These are phyloP conservation scores for Backusella sp. DNA, from an alignment of 192 early-diverging fungal species.

Conservation along the genomic window DNA sequence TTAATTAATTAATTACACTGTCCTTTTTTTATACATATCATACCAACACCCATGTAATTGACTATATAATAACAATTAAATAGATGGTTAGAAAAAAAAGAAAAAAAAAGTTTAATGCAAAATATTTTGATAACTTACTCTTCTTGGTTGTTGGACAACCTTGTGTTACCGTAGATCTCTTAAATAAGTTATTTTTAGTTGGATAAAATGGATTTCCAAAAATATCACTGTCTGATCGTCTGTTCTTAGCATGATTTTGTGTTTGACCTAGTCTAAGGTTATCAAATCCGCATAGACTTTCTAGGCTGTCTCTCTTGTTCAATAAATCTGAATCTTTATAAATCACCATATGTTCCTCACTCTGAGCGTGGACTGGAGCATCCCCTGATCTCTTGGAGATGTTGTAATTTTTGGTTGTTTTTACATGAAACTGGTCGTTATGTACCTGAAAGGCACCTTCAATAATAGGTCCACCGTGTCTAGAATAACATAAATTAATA, in stretches of 20 bases:
- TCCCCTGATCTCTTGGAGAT: constrained; percentile 50
- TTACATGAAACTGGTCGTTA: constrained; percentile 56
- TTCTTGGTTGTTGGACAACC: constrained; percentile 15
- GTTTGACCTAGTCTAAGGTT: neutral
- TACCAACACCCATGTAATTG: constrained; percentile 39
- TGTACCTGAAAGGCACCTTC: constrained; percentile 55
- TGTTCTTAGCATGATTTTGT: neutral
- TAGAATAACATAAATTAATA: constrained; percentile 12
- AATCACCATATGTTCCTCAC: constrained; percentile 13
- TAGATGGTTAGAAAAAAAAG: neutral
- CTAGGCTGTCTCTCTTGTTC: too few species aligned
- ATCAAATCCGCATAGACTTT: constrained; percentile 25
- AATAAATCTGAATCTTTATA: constrained; percentile 24
- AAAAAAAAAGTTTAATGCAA: neutral
- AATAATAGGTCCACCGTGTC: constrained; percentile 36
- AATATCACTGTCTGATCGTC: neutral
- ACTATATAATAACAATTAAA: constrained; percentile 15
- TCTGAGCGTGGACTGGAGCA: constrained; percentile 19
- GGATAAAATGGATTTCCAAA: neutral
- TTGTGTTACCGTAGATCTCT: neutral
- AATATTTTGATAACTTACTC: constrained; percentile 4
- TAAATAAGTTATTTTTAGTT: neutral
- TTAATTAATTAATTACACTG: neutral
- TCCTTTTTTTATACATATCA: neutral
- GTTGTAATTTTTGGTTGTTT: constrained; percentile 48